Evolutionary conservation across 2,329 filamentous ascomycete genomes (phyloP).

Genomic region (Simplicillium aogashimaense): DNA sequence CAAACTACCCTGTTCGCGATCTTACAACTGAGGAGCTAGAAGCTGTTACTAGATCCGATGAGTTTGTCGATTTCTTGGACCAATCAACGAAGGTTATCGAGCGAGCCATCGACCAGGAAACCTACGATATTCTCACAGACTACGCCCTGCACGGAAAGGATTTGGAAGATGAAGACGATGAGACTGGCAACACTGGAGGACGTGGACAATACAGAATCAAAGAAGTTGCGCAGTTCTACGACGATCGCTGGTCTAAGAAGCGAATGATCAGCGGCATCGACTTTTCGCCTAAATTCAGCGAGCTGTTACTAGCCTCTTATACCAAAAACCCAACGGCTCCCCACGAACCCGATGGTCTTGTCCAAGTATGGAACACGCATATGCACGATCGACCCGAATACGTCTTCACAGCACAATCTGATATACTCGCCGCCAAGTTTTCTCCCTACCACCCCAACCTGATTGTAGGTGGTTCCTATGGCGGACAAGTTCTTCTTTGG

Average conservation of each 20-base stretch:
- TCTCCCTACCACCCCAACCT: constrained; percentile 98
- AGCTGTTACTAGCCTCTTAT: constrained; percentile 87
- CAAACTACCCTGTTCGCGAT: constrained; percentile 67
- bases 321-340: constrained; percentile 95
- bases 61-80: constrained; percentile 93
- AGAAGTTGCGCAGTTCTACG: constrained; percentile 87
- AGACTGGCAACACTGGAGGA: constrained; percentile 57
- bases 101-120: constrained; percentile 81
- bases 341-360: constrained; percentile 83
- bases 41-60: constrained; percentile 82
- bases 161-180: constrained; percentile 73
- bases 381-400: constrained; percentile 93
- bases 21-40: constrained; percentile 78
- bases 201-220: constrained; percentile 68
- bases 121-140: constrained; percentile 88
- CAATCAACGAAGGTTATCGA: constrained; percentile 96
- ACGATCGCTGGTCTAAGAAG: constrained; percentile 94
- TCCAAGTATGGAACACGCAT: constrained; percentile 96
- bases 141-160: constrained; percentile 76
- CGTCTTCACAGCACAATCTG: constrained; percentile 90
- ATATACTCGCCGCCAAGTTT: constrained; percentile 91
- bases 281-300: constrained; percentile 92
- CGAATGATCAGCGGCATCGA: constrained; percentile 92
- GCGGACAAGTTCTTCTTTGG: constrained; percentile 92
- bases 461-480: constrained; percentile 93